Conservation (phyloP, 805 yeast species). For the Komagataella ulmi region DNA sequence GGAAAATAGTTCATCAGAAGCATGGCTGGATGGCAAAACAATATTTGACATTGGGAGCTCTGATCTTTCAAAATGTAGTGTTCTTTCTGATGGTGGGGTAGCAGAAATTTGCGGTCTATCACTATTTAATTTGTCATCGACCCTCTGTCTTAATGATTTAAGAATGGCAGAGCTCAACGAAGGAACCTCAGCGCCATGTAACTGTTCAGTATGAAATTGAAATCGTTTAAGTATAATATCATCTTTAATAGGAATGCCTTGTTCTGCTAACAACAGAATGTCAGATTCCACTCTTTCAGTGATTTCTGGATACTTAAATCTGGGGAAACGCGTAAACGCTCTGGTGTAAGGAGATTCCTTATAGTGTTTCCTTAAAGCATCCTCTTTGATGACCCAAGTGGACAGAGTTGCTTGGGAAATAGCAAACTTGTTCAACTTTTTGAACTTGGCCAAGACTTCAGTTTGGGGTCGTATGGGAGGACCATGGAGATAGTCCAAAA, state of each 20-base stretch:
- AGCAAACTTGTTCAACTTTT: slow-evolving; percentile 9
- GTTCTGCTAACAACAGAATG: slow-evolving; percentile 6
- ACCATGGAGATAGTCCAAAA: slow-evolving; percentile 17
- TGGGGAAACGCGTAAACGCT: slow-evolving; percentile 17
- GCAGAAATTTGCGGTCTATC: background rate
- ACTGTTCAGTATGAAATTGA: slow-evolving; percentile 1
- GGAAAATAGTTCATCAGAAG: background rate
- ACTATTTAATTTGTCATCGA: background rate
- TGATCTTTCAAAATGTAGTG: background rate
- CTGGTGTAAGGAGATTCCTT: slow-evolving; percentile 13
- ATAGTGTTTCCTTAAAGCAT: slow-evolving; percentile 10
- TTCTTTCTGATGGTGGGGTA: background rate
- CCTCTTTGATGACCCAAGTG: slow-evolving; percentile 17
- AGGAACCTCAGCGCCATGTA: background rate
- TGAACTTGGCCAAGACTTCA: slow-evolving; percentile 14
- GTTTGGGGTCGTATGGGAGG: slow-evolving; percentile 16
- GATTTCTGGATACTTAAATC: slow-evolving; percentile 19
- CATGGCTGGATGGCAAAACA: background rate
- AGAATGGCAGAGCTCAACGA: background rate
- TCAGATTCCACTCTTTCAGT: slow-evolving; percentile 17
- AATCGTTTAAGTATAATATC: slow-evolving; percentile 9
- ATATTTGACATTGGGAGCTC: background rate
- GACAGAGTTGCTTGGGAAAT: slow-evolving; percentile 23
- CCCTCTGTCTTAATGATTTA: background rate
- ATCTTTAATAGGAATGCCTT: slow-evolving; percentile 13